A percentile compares a stretch with the other conserved stretches of the same genome.
Evolutionary conservation across 78 protist genomes (phyloP).

Genomic region (Polysphondylium violaceum): DNA sequence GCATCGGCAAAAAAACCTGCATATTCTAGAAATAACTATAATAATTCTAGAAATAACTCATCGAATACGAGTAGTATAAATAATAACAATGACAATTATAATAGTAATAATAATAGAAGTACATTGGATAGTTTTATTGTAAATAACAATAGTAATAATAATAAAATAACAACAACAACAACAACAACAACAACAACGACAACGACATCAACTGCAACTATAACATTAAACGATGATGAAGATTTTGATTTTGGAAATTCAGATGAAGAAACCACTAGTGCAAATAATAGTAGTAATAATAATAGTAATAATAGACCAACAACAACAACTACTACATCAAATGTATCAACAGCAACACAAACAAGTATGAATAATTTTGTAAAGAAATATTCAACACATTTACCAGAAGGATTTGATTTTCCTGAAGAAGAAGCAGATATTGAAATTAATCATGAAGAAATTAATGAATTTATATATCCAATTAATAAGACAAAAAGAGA

Average conservation of each 20-base stretch:
- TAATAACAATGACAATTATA: background rate
- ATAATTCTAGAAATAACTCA: background rate
- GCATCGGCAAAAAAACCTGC: background rate
- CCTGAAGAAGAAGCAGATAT: background rate
- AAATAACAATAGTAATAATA: background rate
- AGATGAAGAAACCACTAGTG: background rate
- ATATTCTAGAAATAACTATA: background rate
- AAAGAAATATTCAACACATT: background rate
- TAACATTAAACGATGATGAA: background rate
- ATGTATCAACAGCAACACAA: background rate
- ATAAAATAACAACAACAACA: background rate
- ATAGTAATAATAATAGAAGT: background rate
- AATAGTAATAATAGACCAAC: background rate
- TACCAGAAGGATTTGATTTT: constrained; percentile 45
- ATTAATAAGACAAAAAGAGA: constrained; percentile 71
- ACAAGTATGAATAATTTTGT: background rate
- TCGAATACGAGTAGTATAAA: no score
- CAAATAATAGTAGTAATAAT: constrained; percentile 4
- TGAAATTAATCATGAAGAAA: background rate
- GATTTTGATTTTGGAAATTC: background rate
- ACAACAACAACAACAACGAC: background rate
- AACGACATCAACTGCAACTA: background rate
- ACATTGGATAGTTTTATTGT: background rate
- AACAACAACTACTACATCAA: background rate
- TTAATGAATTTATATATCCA: constrained; percentile 59